Base-by-base conservation (phyloP, 768 basidiomycete species). In the Pleurotus tuber-regium region DNA sequence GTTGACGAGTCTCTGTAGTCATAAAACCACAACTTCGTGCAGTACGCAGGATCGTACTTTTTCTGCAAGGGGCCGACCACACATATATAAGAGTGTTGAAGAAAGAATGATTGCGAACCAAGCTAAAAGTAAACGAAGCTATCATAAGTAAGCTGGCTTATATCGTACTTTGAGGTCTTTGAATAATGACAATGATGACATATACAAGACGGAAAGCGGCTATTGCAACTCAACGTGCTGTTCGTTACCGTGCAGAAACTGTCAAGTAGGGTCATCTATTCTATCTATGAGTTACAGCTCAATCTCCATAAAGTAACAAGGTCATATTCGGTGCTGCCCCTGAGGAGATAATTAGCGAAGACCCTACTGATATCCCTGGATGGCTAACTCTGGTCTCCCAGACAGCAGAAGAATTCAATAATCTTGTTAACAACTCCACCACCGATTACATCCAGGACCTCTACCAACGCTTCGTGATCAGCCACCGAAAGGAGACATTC, bases 31-130 rank as follows among this genome's bases (percentile, higher is more conserved):
- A n/a, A n/a, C n/a, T n/a, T n/a, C n/a, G n/a, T n/a, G n/a, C n/a
- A n/a, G n/a, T n/a, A n/a, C n/a, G n/a, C n/a, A n/a, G n/a, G n/a
- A n/a, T 36, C 33, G 33, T 36, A 12, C 33, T 29, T 14, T n/a
- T 23, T 16, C 46, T 29, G 2, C 31, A 28, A 35, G 48, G 14
- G 48, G 36, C 38, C 52, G 25, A 57, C 41, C n/a, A 30, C 42
- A 21, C 29, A 36, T 54, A 52, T 61, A 50, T 52, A 43, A 41
- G 57, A 57, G 53, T 14, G 28, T 19, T 4, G 56, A 57, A 33
- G 53, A 57, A 31, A 54, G 54, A 44, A 26, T 19, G 16, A 42
- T 41, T 26, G 38, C 56, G 14, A 40, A 54, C 25, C 48, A 30
- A 29, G 30, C 44, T 18, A 57, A 57, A 21, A 47, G 35, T 19